Evolutionary conservation across 2,329 filamentous ascomycete genomes (phyloP).

Genomic region (Fusarium acutatum): DNA sequence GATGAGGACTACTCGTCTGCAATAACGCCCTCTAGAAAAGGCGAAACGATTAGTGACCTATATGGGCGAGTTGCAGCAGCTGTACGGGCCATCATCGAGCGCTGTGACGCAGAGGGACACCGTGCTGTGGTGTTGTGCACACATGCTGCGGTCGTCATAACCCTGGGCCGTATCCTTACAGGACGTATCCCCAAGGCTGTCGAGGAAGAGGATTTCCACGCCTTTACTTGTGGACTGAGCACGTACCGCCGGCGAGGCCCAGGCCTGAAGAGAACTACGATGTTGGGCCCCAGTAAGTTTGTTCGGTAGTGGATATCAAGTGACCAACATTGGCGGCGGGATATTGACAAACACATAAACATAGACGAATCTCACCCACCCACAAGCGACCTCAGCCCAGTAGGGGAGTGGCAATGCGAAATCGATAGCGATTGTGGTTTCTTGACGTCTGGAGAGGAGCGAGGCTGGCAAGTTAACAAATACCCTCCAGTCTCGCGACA

Average conservation of each 20-base stretch:
- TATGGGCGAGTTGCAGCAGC: slow-evolving; percentile 81
- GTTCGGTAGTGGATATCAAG: slow-evolving; percentile 8
- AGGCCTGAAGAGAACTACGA: slow-evolving; percentile 14
- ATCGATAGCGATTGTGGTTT: slow-evolving; percentile 88
- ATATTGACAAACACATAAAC: slow-evolving; percentile 23
- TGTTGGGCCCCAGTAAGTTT: slow-evolving; percentile 23
- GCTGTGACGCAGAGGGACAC: slow-evolving; percentile 75
- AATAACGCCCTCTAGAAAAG: slow-evolving; percentile 73
- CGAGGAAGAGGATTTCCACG: slow-evolving; percentile 80
- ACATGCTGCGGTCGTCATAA: slow-evolving; percentile 90
- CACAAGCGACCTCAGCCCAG: slow-evolving; percentile 31
- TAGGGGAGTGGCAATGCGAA: slow-evolving; percentile 82
- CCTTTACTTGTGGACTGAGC: slow-evolving; percentile 84
- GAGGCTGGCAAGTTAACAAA: slow-evolving; percentile 77
- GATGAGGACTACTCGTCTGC: slow-evolving; percentile 66
- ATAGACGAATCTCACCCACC: slow-evolving; percentile 12
- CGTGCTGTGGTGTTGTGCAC: slow-evolving; percentile 82
- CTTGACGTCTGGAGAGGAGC: slow-evolving; percentile 80
- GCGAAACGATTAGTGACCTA: slow-evolving; percentile 81
- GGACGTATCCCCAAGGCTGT: slow-evolving; percentile 77
- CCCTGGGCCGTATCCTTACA: slow-evolving; percentile 83
- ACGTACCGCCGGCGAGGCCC: slow-evolving; percentile 59
- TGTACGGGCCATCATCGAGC: slow-evolving; percentile 73
- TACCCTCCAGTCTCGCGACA: slow-evolving; percentile 3
- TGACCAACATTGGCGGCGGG: background rate